phyloP scores from a whole-genome alignment of 1,284 basidiomycete species.

The Apiotrichum sp. region DNA sequence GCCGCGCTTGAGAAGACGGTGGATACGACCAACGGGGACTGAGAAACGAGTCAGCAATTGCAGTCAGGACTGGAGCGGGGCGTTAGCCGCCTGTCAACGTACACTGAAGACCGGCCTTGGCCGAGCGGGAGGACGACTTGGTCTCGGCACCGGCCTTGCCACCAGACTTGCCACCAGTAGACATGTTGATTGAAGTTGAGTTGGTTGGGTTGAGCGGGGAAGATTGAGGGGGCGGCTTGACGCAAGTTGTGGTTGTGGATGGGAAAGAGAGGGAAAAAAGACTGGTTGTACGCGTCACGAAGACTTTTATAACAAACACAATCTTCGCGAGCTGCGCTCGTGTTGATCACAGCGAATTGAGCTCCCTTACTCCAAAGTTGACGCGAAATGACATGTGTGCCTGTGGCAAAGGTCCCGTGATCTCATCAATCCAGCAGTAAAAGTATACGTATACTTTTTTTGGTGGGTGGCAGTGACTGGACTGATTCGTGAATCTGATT shows the following conservation, averaged over 20 bases:
- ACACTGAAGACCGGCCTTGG: constrained; percentile 72
- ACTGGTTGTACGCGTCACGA: too few relatives aligned
- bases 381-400: too few relatives aligned
- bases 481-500: too few relatives aligned
- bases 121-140: constrained; percentile 65
- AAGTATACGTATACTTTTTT: too few relatives aligned
- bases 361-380: too few relatives aligned
- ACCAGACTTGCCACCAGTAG: constrained; percentile 52
- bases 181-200: constrained; percentile 49
- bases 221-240: not conserved
- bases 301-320: too few relatives aligned
- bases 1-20: constrained; percentile 75
- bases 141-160: constrained; percentile 50
- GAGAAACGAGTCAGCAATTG: constrained; percentile 45
- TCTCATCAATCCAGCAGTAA: too few relatives aligned
- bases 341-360: too few relatives aligned
- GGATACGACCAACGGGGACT: constrained; percentile 80
- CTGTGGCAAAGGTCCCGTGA: too few relatives aligned
- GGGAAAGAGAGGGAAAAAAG: constrained; percentile 5
- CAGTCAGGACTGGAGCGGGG: constrained; percentile 7
- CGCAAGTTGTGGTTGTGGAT: not conserved
- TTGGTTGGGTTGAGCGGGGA: constrained; percentile 32
- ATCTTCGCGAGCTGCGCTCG: too few relatives aligned
- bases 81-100: constrained; percentile 12
- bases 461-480: too few relatives aligned